Conservation (phyloP, 495 filamentous ascomycete genomes). For the Tuber microsphaerosporum region DNA sequence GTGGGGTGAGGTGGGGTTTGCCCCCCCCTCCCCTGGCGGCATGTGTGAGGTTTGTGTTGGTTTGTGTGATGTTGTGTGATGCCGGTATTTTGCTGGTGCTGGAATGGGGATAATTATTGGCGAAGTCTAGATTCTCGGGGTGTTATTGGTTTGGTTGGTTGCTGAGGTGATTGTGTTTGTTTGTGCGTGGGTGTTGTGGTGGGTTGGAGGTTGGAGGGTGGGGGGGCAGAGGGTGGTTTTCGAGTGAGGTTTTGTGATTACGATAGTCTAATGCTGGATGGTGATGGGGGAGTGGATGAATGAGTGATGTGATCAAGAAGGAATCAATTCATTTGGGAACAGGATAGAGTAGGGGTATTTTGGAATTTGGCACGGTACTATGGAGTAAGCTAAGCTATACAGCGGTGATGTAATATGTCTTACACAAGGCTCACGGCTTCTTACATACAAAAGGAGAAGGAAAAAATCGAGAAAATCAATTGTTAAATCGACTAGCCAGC, state of each 20-base stretch:
- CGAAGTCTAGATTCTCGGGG: not conserved
- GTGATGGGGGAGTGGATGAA: not conserved
- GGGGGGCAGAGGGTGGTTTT: not conserved
- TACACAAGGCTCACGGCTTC: not conserved
- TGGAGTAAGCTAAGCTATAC: not conserved
- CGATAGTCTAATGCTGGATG: not conserved
- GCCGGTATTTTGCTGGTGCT: not conserved
- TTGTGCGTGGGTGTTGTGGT: not conserved
- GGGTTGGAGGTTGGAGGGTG: not conserved
- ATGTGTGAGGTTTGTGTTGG: not conserved
- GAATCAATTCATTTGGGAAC: not conserved
- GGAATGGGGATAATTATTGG: not conserved
- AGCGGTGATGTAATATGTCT: not conserved
- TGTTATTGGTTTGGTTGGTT: not conserved
- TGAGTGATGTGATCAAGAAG: not conserved
- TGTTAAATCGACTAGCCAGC: slow-evolving; percentile 48
- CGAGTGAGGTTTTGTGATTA: not conserved
- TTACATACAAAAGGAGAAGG: not conserved
- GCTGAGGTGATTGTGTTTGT: not conserved
- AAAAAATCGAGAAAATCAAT: not conserved
- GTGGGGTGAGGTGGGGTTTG: not conserved
- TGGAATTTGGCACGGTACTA: not conserved
- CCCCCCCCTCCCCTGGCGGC: too few relatives aligned
- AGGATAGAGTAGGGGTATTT: not conserved
- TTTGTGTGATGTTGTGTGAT: not conserved